Base-by-base conservation (phyloP, 2,329 filamentous ascomycete species). In the Arthrobotrys sinensis region DNA sequence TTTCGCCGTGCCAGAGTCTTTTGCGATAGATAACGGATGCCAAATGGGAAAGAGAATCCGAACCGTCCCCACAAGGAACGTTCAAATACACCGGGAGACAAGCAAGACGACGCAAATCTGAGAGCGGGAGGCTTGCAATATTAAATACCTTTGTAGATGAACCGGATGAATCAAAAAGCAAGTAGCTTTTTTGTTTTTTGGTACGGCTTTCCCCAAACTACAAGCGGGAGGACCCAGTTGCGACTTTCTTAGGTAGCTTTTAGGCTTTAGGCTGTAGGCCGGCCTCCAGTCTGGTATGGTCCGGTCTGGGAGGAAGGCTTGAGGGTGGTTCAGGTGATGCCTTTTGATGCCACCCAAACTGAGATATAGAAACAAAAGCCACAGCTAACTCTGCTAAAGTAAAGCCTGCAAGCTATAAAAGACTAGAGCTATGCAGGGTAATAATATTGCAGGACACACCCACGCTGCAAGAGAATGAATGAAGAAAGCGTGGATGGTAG, bases 241-340 rank as follows among this genome's bases (percentile, higher is more conserved):
- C 14, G 16, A 43, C 53, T 60, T 55, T 36, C 32, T 43, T 40
- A 28, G 53, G 34, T 11, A 60, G 34, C 36, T 24, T 40, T 60
- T 60, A 60, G 53, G 34, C 53, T 60, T n/a, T 60, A 40, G 52
- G 32, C 52, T 28, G 32, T 36, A n/a, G 45, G n/a, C 45, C 45
- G 45, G 12, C 45, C 45, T 16, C 48, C 34, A 60, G 53, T 60
- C 3, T 60, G 53, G 53, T 60, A 60, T 40, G 53, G 52, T 57
- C 52, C 52, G 28, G 32, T 11, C n/a, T 57, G 32, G 52, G 32
- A 8, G n/a, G 53, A 38, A 24, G 21, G 11, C 38, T 64, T 28
- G 14, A 48, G 46, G 43, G 65, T 70, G 65, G 72, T 64, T 50
- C 65, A 70, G 72, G 72, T 70, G 65, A 76, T 76, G 48, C 46